phyloP scores from a whole-genome alignment of 2,329 filamentous ascomycete genomes.

The Alternaria alternata region DNA sequence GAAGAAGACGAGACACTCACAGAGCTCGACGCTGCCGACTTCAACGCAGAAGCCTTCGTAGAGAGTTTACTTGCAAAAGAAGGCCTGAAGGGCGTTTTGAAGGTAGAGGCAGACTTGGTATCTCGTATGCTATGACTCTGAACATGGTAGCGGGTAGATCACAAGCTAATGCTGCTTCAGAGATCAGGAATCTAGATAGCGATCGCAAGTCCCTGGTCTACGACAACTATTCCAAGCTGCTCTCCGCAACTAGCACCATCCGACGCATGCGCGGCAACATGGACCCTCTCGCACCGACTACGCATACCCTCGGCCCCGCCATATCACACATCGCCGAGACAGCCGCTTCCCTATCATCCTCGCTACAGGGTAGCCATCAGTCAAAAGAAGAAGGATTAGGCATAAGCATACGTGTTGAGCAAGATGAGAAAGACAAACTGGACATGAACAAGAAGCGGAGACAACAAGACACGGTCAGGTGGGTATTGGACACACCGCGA shows the following conservation, averaged over 20 bases:
- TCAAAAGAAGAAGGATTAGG: constrained; percentile 34
- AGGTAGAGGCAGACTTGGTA: constrained; percentile 74
- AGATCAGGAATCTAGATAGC: constrained; percentile 89
- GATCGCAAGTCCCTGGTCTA: constrained; percentile 98
- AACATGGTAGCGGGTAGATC: not conserved
- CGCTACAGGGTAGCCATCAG: constrained; percentile 42
- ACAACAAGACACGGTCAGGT: constrained; percentile 66
- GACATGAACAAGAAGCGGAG: constrained; percentile 47
- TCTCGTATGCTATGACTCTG: constrained; percentile 47
- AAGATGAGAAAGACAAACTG: constrained; percentile 25
- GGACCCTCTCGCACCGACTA: constrained; percentile 79
- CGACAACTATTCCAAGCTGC: constrained; percentile 97
- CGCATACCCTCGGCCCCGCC: constrained; percentile 74
- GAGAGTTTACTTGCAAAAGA: constrained; percentile 67
- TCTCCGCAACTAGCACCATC: constrained; percentile 96
- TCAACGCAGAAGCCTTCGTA: constrained; percentile 76
- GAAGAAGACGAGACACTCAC: constrained; percentile 65
- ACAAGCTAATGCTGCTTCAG: constrained; percentile 45
- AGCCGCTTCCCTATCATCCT: constrained; percentile 52
- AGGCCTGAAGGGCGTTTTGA: constrained; percentile 72
- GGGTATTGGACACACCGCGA: constrained; percentile 69
- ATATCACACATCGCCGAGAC: constrained; percentile 78
- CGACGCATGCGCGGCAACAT: constrained; percentile 84
- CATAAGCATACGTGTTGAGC: constrained; percentile 33
- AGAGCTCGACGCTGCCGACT: constrained; percentile 77